A percentile compares a stretch with the other conserved stretches of the same genome.
Evolutionary conservation across 2,329 filamentous ascomycete genomes (phyloP).

Genomic region (Xenosphaeropsis pyriputrescens): DNA sequence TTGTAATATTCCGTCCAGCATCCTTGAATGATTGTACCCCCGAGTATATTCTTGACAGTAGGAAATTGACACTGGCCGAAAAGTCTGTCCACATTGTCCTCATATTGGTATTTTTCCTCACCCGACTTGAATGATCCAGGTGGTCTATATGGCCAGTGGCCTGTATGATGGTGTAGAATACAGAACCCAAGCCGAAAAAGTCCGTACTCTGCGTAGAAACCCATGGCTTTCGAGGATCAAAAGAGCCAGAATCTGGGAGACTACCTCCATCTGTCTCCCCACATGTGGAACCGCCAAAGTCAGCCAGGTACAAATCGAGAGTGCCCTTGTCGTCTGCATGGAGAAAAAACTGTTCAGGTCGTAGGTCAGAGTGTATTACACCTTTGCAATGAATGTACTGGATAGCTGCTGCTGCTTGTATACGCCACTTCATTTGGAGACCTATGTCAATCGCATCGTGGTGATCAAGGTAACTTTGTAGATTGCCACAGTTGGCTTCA

Average conservation of each 20-base stretch:
- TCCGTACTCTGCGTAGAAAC: slow-evolving; percentile 7
- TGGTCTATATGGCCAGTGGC: slow-evolving; percentile 8
- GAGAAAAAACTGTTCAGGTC: slow-evolving; percentile 18
- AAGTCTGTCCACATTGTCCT: slow-evolving; percentile 3
- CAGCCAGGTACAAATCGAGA: slow-evolving; percentile 17
- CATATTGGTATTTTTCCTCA: slow-evolving; percentile 3
- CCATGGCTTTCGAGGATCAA: slow-evolving; percentile 6
- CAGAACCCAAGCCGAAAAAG: slow-evolving; percentile 11
- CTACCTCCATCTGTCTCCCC: slow-evolving; percentile 14
- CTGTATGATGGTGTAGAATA: slow-evolving; percentile 11
- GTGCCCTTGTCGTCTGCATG: slow-evolving; percentile 10
- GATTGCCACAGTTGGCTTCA: slow-evolving; percentile 11
- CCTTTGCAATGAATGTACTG: slow-evolving; percentile 15
- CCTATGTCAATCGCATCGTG: slow-evolving; percentile 8
- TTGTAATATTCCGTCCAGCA: slow-evolving; percentile 4
- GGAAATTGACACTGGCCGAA: slow-evolving; percentile 3
- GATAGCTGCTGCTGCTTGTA: slow-evolving; percentile 16
- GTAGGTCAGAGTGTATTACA: slow-evolving; percentile 20
- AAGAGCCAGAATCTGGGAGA: slow-evolving; percentile 16
- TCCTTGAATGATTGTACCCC: slow-evolving; percentile 3
- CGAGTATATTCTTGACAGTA: slow-evolving; percentile 1
- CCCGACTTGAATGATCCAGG: slow-evolving; percentile 3
- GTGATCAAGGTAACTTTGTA: slow-evolving; percentile 7
- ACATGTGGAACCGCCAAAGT: slow-evolving; percentile 19
- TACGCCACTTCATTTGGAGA: slow-evolving; percentile 13